Base-by-base conservation (phyloP, 495 filamentous ascomycete species). In the Tuber calosporum region DNA sequence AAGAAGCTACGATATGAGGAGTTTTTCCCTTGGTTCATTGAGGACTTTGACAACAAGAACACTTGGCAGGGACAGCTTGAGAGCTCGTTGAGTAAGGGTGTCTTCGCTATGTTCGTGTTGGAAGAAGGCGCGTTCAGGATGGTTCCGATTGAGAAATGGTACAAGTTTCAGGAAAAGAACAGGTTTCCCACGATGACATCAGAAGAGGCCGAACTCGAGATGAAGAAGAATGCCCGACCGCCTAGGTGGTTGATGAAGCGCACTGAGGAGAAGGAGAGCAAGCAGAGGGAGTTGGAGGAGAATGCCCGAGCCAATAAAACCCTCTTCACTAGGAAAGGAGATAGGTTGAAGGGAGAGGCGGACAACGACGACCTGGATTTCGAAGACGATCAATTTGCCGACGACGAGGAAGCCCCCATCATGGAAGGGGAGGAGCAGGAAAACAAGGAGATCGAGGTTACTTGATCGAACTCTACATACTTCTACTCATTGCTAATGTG, bases 1-100 rank as follows among this genome's bases (percentile, higher is more conserved):
- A 90, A 92, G 79, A 93, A 92, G 72, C 86, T 98, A 34, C 89
- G 93, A 74, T 99, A 98, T 76, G 96, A 99, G 81, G 95, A 99
- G 80, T 91, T 92, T 11, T 83, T 97, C 58, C 96, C 96, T 15
- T 99, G 95, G 95, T 93, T 97, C 81, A 82, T 99, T 68, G 95
- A 99, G 80, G 95, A 99, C 82, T 96, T 93, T 71, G 94, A 97
- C 77, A 91, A 92, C 79, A 96, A 93, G 79, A 91, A 96, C 75
- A 90, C 90, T 2, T 99, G 93, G 93, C 90, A 94, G 37, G 96
- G 94, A 30, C 91, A 89, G 66, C 96, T 97, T 76, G 91, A 97
- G 80, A 89, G 89, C 17, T 90, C 91, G 37, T 84, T 97, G 68
- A 96, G 93, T 0, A 89, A 94, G 66, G 88, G 87, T 0, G 87